Evolutionary conservation across 495 filamentous ascomycete genomes (phyloP).

Genomic region (Trichocladium antarcticum): DNA sequence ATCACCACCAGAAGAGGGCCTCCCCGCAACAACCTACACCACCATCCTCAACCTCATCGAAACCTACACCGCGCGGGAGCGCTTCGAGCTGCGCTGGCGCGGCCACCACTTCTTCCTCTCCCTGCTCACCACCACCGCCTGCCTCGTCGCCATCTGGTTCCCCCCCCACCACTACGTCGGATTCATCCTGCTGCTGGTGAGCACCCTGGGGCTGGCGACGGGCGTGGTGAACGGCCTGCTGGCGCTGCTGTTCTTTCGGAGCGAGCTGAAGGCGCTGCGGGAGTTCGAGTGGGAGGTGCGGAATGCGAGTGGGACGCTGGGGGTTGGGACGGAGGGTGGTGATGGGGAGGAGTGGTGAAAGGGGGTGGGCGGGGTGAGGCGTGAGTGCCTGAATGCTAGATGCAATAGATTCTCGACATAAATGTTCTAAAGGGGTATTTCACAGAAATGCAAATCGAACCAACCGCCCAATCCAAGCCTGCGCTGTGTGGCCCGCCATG

Average conservation of each 20-base stretch:
- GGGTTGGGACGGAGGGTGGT: conserved; percentile 5
- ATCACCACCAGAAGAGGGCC: conserved; percentile 4
- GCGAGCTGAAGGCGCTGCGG: conserved; percentile 70
- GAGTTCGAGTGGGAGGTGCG: conserved; percentile 93
- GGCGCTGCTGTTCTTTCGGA: conserved; percentile 72
- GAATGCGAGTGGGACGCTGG: conserved; percentile 44
- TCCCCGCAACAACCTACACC: conserved; percentile 48
- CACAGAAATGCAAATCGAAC: neutral
- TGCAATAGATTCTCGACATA: neutral
- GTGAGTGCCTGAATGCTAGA: too few species aligned
- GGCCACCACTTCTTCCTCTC: conserved; percentile 61
- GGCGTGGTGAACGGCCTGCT: conserved; percentile 78
- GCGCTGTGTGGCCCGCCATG: too few species aligned
- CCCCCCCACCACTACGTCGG: conserved; percentile 61
- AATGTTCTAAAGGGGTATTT: neutral
- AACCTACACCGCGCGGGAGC: conserved; percentile 56
- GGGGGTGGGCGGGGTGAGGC: neutral
- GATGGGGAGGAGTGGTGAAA: neutral
- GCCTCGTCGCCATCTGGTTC: conserved; percentile 79
- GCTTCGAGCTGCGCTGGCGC: conserved; percentile 55
- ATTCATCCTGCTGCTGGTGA: conserved; percentile 70
- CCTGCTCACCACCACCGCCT: conserved; percentile 53
- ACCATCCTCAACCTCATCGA: conserved; percentile 57
- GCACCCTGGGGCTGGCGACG: conserved; percentile 60
- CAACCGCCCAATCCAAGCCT: neutral